Evolutionary conservation across 192 early-diverging fungal species (phyloP).

Genomic region (Entomortierella lignicola): DNA sequence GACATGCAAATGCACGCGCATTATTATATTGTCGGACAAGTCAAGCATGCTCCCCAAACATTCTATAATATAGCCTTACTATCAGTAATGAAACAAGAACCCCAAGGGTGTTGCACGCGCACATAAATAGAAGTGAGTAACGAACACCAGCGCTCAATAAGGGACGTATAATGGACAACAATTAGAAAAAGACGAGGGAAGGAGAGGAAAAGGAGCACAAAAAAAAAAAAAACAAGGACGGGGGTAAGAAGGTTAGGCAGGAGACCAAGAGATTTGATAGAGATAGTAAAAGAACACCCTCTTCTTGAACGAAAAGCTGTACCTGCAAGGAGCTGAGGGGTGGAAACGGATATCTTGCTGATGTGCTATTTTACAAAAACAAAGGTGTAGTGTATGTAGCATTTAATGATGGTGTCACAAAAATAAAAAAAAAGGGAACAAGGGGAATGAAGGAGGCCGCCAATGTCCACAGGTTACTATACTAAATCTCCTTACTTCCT

Average conservation of each 20-base stretch:
- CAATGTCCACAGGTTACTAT: background rate
- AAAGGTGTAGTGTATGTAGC: too few relatives aligned
- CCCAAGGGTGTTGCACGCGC: background rate
- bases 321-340: slow-evolving; percentile 18
- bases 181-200: background rate
- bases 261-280: slow-evolving; percentile 7
- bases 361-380: background rate
- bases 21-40: background rate
- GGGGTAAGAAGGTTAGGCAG: slow-evolving; percentile 10
- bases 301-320: background rate
- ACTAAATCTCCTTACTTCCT: slow-evolving; percentile 26
- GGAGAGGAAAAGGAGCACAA: background rate
- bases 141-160: slow-evolving; percentile 6
- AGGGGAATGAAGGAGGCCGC: slow-evolving; percentile 23
- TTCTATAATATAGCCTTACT: background rate
- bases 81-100: background rate
- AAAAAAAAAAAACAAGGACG: background rate
- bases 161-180: slow-evolving; percentile 14
- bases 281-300: background rate
- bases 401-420: slow-evolving; percentile 5
- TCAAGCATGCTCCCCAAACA: background rate
- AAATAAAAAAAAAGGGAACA: slow-evolving; percentile 15
- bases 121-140: background rate
- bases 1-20: background rate
- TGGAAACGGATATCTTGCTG: background rate